Evolutionary conservation across 2,329 filamentous ascomycete genomes (phyloP).

Genomic region (Talaromyces sp.): DNA sequence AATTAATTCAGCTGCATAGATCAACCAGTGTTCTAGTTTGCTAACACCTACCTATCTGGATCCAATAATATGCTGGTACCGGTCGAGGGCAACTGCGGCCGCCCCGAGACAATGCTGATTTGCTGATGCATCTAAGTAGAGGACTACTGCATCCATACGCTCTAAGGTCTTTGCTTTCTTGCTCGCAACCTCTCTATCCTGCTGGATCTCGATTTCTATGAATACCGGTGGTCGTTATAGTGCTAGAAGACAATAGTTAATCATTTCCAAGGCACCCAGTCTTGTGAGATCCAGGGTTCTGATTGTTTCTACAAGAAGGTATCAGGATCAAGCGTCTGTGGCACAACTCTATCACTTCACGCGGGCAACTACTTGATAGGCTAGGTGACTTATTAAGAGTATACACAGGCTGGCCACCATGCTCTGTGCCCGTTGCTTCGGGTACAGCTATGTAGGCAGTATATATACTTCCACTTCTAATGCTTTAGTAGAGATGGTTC

Average conservation of each 20-base stretch:
- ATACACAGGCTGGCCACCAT: conserved; percentile 18
- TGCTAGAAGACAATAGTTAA: conserved; percentile 17
- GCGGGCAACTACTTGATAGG: conserved; percentile 10
- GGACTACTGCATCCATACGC: background rate
- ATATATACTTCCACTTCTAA: conserved; percentile 21
- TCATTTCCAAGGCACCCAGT: conserved; percentile 19
- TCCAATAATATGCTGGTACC: conserved; percentile 7
- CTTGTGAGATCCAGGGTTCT: background rate
- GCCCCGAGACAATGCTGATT: conserved; percentile 10
- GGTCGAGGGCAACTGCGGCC: conserved; percentile 11
- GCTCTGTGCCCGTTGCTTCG: conserved; percentile 15
- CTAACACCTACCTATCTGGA: conserved; percentile 13
- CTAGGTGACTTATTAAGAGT: conserved; percentile 17
- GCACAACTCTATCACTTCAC: conserved; percentile 13
- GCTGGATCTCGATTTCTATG: conserved; percentile 19
- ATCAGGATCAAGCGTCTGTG: conserved; percentile 12
- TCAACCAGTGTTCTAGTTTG: conserved; percentile 12
- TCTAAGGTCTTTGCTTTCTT: conserved; percentile 10
- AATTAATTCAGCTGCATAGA: conserved; percentile 16
- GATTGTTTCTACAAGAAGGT: conserved; percentile 15
- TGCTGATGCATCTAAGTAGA: conserved; percentile 10
- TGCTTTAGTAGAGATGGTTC: conserved; percentile 16
- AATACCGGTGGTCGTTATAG: conserved; percentile 19
- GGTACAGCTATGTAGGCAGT: conserved; percentile 15
- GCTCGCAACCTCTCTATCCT: conserved; percentile 17